Percentiles rank a stretch among this genome's conserved stretches.
Evolutionary conservation across 1,284 basidiomycete genomes (phyloP).

Genomic region (Rhodotorula glutinis): DNA sequence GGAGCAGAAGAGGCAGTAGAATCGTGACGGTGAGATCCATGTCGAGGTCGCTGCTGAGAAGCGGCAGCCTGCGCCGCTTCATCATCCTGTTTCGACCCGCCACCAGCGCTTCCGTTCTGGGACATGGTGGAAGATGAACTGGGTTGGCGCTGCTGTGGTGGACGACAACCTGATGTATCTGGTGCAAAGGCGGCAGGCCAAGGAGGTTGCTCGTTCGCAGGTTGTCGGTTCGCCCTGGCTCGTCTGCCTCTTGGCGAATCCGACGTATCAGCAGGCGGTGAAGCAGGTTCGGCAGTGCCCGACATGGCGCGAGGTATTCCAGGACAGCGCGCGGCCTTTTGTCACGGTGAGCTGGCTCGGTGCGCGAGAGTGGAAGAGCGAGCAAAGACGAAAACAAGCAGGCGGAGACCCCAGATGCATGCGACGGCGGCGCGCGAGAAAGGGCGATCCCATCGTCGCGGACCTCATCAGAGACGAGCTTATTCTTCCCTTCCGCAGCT

Average conservation of each 20-base stretch:
- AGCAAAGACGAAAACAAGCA: background rate
- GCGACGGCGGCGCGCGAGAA: too few relatives aligned
- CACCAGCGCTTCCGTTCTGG: background rate
- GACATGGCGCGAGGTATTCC: background rate
- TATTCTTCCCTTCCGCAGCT: too few relatives aligned
- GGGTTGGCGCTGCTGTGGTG: background rate
- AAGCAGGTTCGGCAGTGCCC: background rate
- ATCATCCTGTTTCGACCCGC: too few relatives aligned
- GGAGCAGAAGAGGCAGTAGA: background rate
- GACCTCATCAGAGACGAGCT: too few relatives aligned
- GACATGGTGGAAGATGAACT: background rate
- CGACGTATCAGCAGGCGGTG: background rate
- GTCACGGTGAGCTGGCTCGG: background rate
- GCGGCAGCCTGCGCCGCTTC: background rate
- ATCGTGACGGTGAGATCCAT: too few relatives aligned
- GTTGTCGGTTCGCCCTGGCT: background rate
- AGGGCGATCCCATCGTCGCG: too few relatives aligned
- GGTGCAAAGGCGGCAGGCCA: background rate
- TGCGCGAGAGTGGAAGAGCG: background rate
- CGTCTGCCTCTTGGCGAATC: background rate
- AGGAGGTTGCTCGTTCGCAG: background rate
- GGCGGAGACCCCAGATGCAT: too few relatives aligned
- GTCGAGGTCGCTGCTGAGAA: background rate
- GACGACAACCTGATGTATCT: background rate
- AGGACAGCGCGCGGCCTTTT: background rate